Conservation (phyloP, 1,139 yeast genomes). For the Saccharomyces hybrid region DNA sequence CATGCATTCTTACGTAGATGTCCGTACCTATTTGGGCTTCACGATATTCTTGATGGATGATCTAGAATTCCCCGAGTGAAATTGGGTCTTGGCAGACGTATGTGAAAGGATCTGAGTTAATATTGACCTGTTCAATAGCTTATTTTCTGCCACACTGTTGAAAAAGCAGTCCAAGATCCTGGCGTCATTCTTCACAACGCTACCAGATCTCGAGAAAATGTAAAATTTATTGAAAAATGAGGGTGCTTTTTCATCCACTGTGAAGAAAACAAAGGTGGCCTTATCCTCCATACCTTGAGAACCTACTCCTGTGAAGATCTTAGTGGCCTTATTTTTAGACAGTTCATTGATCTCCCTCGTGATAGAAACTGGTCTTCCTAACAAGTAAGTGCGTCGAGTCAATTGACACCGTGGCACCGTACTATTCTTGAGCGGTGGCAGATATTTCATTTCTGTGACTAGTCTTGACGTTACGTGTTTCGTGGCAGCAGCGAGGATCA, state of each 20-base stretch:
- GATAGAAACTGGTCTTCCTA: constrained; percentile 14
- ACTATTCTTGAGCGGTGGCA: constrained; percentile 13
- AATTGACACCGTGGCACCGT: constrained; percentile 18
- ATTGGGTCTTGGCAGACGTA: constrained; percentile 1
- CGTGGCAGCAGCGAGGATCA: constrained; percentile 24
- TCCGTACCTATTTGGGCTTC: neutral
- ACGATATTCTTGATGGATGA: constrained; percentile 2
- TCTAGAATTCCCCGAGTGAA: constrained; percentile 1
- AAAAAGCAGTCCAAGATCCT: constrained; percentile 27
- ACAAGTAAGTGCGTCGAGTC: constrained; percentile 18
- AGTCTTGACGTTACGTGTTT: constrained; percentile 24
- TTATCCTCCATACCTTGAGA: constrained; percentile 29
- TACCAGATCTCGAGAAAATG: constrained; percentile 28
- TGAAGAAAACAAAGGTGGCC: constrained; percentile 23
- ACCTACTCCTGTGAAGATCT: constrained; percentile 29
- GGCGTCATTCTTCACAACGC: constrained; percentile 26
- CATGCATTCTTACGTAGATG: neutral
- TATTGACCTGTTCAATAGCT: neutral
- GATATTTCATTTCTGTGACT: constrained; percentile 22
- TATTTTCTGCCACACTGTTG: constrained; percentile 16
- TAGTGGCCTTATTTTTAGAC: constrained; percentile 15
- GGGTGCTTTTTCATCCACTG: constrained; percentile 16
- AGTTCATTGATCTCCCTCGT: constrained; percentile 15
- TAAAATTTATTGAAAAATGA: constrained; percentile 18
- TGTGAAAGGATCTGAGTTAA: neutral